These are phyloP conservation scores for Pascua sp. DNA, from an alignment of 1,284 basidiomycete genomes.

Conservation along the genomic window DNA sequence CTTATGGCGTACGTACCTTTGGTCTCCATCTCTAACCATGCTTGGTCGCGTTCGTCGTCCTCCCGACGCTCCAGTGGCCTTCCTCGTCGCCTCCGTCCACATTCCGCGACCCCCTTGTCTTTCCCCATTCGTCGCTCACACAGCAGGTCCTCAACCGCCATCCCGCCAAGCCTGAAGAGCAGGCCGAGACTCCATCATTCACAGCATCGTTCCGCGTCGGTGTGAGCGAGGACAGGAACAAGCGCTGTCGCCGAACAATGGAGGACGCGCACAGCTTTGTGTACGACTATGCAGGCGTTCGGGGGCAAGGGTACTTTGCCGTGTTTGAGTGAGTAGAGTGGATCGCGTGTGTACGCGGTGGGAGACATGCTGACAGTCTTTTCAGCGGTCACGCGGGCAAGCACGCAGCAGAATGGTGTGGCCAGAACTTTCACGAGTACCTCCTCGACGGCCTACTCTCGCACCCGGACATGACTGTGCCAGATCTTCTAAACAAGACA, in stretches of 20 bases:
- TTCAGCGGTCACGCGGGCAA: conserved; percentile 89
- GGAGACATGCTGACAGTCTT: conserved; percentile 4
- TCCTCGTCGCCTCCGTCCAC: too few species aligned
- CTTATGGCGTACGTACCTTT: conserved; percentile 62
- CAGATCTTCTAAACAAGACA: conserved; percentile 86
- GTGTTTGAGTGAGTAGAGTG: conserved; percentile 68
- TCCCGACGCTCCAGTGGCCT: too few species aligned
- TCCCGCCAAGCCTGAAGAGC: conserved; percentile 23
- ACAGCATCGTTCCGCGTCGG: conserved; percentile 65
- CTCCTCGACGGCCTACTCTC: conserved; percentile 50
- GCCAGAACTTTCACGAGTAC: conserved; percentile 83
- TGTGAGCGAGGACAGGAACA: conserved; percentile 76
- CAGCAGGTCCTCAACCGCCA: conserved; percentile 49
- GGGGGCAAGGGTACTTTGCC: conserved; percentile 95
- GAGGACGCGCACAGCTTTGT: conserved; percentile 97
- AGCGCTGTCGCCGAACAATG: conserved; percentile 88
- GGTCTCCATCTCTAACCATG: neutral
- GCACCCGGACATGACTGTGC: conserved; percentile 57
- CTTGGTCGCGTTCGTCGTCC: too few species aligned
- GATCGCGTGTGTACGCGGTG: neutral
- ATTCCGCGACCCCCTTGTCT: too few species aligned
- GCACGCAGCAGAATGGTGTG: conserved; percentile 98
- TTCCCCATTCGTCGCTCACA: neutral
- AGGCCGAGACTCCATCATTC: neutral
- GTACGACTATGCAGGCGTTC: conserved; percentile 83